phyloP scores from a whole-genome alignment of 2,329 filamentous ascomycete genomes.

The Cryphonectria parasitica region DNA sequence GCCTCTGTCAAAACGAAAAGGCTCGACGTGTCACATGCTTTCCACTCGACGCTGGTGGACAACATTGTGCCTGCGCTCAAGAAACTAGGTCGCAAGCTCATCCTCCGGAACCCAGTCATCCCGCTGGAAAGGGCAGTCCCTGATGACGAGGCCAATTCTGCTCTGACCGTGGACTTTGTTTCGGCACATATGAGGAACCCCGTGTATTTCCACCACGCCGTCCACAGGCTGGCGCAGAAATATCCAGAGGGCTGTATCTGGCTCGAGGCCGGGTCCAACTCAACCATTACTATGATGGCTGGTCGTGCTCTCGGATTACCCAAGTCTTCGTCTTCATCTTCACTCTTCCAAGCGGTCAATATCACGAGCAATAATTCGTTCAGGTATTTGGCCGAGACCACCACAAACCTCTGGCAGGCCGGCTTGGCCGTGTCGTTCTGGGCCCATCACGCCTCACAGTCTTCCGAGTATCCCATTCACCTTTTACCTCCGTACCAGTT shows the following conservation, averaged over 20 bases:
- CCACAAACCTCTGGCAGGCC: constrained; percentile 44
- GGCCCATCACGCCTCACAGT: constrained; percentile 40
- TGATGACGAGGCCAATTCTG: neutral
- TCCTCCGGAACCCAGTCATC: constrained; percentile 40
- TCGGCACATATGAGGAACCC: constrained; percentile 46
- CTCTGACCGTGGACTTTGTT: constrained; percentile 28
- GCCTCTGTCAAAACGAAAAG: constrained; percentile 40
- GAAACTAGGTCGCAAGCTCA: constrained; percentile 39
- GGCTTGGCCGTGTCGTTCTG: constrained; percentile 44
- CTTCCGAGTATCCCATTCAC: constrained; percentile 29
- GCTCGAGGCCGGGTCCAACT: constrained; percentile 48
- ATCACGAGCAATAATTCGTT: constrained; percentile 31
- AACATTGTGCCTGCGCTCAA: constrained; percentile 37
- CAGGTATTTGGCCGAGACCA: constrained; percentile 34
- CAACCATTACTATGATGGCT: constrained; percentile 42
- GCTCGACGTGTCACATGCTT: constrained; percentile 51
- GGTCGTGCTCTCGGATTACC: constrained; percentile 29
- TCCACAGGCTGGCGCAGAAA: constrained; percentile 24
- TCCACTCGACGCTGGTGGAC: constrained; percentile 50
- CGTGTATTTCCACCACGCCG: constrained; percentile 49
- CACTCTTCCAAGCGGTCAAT: constrained; percentile 34
- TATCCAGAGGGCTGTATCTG: constrained; percentile 36
- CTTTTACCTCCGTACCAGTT: constrained; percentile 49
- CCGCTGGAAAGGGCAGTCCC: constrained; percentile 34
- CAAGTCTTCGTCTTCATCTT: constrained; percentile 26